Evolutionary conservation across 2,329 filamentous ascomycete genomes (phyloP).

Genomic region (Aspergillus eucalypticola): DNA sequence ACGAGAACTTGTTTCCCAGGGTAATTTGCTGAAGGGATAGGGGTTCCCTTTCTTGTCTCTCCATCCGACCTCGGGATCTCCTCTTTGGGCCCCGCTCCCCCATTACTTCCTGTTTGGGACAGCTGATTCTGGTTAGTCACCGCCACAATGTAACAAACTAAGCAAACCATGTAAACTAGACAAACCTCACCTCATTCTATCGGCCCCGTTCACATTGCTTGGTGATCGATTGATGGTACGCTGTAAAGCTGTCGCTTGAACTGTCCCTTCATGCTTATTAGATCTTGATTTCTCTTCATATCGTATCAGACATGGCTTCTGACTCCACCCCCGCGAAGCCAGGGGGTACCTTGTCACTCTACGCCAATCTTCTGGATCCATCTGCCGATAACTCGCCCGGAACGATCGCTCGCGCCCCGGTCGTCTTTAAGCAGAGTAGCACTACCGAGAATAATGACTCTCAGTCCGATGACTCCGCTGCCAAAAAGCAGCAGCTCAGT

Average conservation of each 20-base stretch:
- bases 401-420: slow-evolving; percentile 75
- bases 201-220: background rate
- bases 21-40: background rate
- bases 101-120: background rate
- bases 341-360: slow-evolving; percentile 66
- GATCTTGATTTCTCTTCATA: background rate
- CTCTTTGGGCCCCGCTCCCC: background rate
- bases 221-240: background rate
- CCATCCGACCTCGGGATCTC: slow-evolving; percentile 3
- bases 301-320: slow-evolving; percentile 30
- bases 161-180: slow-evolving; percentile 15
- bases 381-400: slow-evolving; percentile 47
- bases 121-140: slow-evolving; percentile 1
- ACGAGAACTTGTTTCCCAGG: background rate
- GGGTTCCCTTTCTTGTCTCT: background rate
- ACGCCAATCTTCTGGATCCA: slow-evolving; percentile 76
- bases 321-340: slow-evolving; percentile 35
- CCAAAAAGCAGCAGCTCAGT: slow-evolving; percentile 66
- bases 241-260: background rate
- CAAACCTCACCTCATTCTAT: slow-evolving; percentile 12
- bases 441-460: slow-evolving; percentile 49
- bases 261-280: background rate
- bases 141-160: slow-evolving; percentile 15
- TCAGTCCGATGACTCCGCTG: slow-evolving; percentile 50
- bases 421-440: slow-evolving; percentile 64